Evolutionary conservation across 2,329 filamentous ascomycete species (phyloP), one percentile per base, ranked within the genome.

Genomic region (Colletotrichum lindemuthianum): DNA sequence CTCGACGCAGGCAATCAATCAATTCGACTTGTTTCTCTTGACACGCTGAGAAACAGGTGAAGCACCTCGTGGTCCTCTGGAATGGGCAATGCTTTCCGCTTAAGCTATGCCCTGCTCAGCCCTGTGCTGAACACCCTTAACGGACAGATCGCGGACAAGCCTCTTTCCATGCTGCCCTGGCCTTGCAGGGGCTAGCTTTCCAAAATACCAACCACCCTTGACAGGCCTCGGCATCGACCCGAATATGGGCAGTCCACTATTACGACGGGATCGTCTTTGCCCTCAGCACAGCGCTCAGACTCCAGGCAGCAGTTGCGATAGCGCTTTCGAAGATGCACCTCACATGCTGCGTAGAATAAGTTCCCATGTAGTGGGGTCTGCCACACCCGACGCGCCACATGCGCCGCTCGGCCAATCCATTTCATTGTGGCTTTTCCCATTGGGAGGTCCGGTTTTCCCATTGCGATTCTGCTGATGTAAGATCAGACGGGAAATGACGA

Each of bases 61-160:
- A 24, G 24, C 24, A 24, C 24, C 36, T 34, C 48, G 36, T 54
- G 55, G 60, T 60, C 55, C 55, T 56, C 41, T 49, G 50, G 44
- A 50, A 39, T 40, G 37, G 56, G 56, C 34, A 49, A 41, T 24
- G 16, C 24, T 24, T 24, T 24, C 24, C 41, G 34, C 60, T 64
- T 49, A 54, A 54, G 60, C 54, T 64, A 50, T 39, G 56, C 60
- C 60, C 56, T 64, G 48, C 49, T 47, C 50, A 54, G 60, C 56
- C 56, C 56, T 60, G 24, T 24, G 24, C 24, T 24, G 44, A 51
- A 32, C 40, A 37, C 40, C 50, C 60, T 24, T 24, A 4, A 24
- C 24, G 24, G 24, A 24, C 39, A 16, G 48, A 47, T 44, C n/a
- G 40, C 54, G 34, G 51, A 57, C 12, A 37, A 61, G 15, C 34